These are phyloP conservation scores for Myriosclerotinia curreyana DNA, from an alignment of 2,329 filamentous ascomycete genomes.

Conservation along the genomic window DNA sequence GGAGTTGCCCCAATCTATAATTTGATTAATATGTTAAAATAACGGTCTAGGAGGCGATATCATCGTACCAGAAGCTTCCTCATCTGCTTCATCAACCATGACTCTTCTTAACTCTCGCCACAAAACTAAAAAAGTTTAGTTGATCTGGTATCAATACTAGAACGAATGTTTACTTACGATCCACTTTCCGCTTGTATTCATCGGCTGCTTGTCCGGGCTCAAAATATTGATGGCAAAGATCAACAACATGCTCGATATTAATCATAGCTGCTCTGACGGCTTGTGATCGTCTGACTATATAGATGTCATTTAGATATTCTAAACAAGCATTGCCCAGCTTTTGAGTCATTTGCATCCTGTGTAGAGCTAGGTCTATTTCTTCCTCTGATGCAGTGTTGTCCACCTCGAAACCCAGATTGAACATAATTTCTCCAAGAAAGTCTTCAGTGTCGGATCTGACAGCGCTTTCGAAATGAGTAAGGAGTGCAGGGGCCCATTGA, in stretches of 20 bases:
- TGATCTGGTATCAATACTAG: not conserved
- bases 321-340: slow-evolving; percentile 36
- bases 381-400: slow-evolving; percentile 25
- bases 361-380: slow-evolving; percentile 16
- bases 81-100: slow-evolving; percentile 41
- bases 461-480: slow-evolving; percentile 48
- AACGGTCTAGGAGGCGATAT: not conserved
- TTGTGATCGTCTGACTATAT: slow-evolving; percentile 33
- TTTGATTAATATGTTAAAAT: slow-evolving; percentile 9
- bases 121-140: slow-evolving; percentile 22
- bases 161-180: slow-evolving; percentile 27
- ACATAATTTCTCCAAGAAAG: slow-evolving; percentile 32
- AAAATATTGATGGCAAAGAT: slow-evolving; percentile 32
- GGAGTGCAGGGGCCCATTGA: slow-evolving; percentile 51
- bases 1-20: slow-evolving; percentile 39
- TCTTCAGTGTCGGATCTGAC: slow-evolving; percentile 45
- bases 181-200: slow-evolving; percentile 24
- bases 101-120: slow-evolving; percentile 36
- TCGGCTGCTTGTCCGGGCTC: slow-evolving; percentile 26
- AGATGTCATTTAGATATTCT: slow-evolving; percentile 35
- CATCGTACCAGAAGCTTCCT: slow-evolving; percentile 42
- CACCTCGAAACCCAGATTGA: slow-evolving; percentile 25
- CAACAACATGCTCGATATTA: slow-evolving; percentile 34
- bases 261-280: slow-evolving; percentile 34
- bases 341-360: slow-evolving; percentile 23